Base-by-base conservation (phyloP, 768 basidiomycete genomes). In the Lepiota brunneoincarnata region DNA sequence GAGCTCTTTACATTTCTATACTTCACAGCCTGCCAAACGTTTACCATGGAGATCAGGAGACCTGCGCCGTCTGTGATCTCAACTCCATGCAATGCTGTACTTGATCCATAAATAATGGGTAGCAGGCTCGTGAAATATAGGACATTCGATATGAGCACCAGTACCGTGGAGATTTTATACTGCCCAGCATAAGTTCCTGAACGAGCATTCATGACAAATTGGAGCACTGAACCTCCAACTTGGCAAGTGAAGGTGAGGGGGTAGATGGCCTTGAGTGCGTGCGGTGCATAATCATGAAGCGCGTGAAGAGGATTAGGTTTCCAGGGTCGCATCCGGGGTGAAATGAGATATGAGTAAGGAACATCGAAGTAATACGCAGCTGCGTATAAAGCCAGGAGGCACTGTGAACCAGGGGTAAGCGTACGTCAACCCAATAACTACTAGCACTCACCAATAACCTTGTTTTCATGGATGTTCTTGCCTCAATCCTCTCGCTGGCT, bases 401-500 rank as follows among this genome's bases (percentile, higher is more conserved):
- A 20, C 48, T 49, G 23, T 6, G 44, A 23, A 2, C 20, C 15
- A 20, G 37, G 14, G n/a, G 9, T 10, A 11, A 9, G 28, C n/a
- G 34, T 10, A 18, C 31, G 5, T 11, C 9, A 24, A 24, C 7
- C 6, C 10, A 18, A 42, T 17, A 6, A n/a, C 34, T 14, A 14
- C 9, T 17, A 18, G 4, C 6, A 47, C 55, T 28, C 36, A 57
- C 56, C 14, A 18, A 7, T 3, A 52, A 10, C 20, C 41, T 45
- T 3, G 40, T 11, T 15, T 11, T 52, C 31, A 11, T 12, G 9
- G 40, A 26, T 4, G 38, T 43, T 26, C 48, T 49, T 15, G 44
- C 21, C 34, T 67, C 66, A 34, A 65, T 14, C 31, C 63, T 57
- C 24, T 57, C 52, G 41, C 69, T 72, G 15, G 63, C 56, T 36